These are phyloP conservation scores for Pulveroboletus sp. DNA, from an alignment of 768 basidiomycete genomes.

Conservation along the genomic window DNA sequence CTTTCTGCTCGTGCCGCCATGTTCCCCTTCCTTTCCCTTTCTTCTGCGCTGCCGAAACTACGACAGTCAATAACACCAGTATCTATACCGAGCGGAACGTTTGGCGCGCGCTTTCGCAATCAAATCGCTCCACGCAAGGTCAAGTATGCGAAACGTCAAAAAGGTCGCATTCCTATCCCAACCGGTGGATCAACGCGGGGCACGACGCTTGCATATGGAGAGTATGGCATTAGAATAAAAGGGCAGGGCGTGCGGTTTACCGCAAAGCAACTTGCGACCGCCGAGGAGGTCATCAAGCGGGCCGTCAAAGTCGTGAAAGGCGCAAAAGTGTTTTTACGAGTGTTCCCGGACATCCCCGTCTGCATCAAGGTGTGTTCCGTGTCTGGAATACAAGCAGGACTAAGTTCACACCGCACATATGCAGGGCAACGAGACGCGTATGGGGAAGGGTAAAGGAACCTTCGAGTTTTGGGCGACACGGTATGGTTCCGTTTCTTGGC, in stretches of 20 bases:
- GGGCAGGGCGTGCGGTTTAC: conserved; percentile 77
- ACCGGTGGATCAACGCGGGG: conserved; percentile 91
- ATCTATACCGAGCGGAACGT: conserved; percentile 10
- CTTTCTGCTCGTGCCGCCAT: conserved; percentile 1
- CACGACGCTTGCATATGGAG: conserved; percentile 87
- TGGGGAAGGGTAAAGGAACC: conserved; percentile 98
- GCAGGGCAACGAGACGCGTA: conserved; percentile 96
- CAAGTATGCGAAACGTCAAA: conserved; percentile 86
- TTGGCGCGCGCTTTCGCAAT: conserved; percentile 38
- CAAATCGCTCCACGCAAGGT: conserved; percentile 83
- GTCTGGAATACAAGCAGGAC: background rate
- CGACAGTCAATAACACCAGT: conserved; percentile 9
- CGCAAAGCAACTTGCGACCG: conserved; percentile 87
- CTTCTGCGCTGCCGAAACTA: conserved; percentile 13
- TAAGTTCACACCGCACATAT: conserved; percentile 1
- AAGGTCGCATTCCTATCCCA: conserved; percentile 83
- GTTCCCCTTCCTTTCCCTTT: conserved; percentile 21
- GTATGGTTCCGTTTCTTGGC: conserved; percentile 38
- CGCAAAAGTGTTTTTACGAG: conserved; percentile 77
- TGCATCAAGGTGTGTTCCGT: conserved; percentile 78
- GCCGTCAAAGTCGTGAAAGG: conserved; percentile 91
- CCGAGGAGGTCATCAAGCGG: conserved; percentile 84
- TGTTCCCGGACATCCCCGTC: conserved; percentile 96
- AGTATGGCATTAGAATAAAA: conserved; percentile 89
- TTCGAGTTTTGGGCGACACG: conserved; percentile 98